Evolutionary conservation across 495 filamentous ascomycete genomes (phyloP), one percentile per base, ranked within the genome.

Genomic region (Hypoxylon subgilvum): DNA sequence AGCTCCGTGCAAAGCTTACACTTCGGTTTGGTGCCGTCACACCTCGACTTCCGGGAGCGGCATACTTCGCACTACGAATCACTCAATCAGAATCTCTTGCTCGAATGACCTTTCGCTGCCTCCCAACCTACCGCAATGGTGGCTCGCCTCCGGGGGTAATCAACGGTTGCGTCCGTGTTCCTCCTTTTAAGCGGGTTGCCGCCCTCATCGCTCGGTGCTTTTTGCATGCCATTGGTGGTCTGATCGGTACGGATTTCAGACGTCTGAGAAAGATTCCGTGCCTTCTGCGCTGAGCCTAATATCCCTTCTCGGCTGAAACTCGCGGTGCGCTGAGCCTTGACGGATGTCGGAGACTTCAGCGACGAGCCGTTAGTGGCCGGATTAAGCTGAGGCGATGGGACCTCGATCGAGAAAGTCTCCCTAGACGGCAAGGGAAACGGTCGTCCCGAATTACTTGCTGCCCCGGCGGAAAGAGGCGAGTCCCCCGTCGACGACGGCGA

Each of bases 1-100:
- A 93, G 77, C 68, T 92, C 89, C 12, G 86, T 85, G 71, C 89
- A 93, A 13, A 93, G 84, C 70, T 88, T 85, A 69, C 89, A 93
- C 71, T 90, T 91, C 10, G 89, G 89, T 52, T 89, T 85, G 6
- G 81, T 86, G n/a, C 89, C 89, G 66, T 92, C 89, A 69, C 89
- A 93, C 68, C 88, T 80, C 43, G 89, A 91, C 71, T 93, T 92
- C 52, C 89, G 81, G 30, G 88, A 87, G 22, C 89, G 88, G 66
- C 89, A 93, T 47, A 92, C 89, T 69, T 93, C 89, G 75, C 89
- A 93, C 86, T 91, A 67, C 52, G 48, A 41, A 58, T 28, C 56
- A 1, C 45, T 61, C n/a, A 38, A 68, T 73, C 59, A 75, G 69
- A 56, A 61, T 38, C 43, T 54, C 54, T 34, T 31, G 48, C 23